These are phyloP conservation scores for Saitozyma sp. DNA, from an alignment of 768 basidiomycete species.

Conservation along the genomic window DNA sequence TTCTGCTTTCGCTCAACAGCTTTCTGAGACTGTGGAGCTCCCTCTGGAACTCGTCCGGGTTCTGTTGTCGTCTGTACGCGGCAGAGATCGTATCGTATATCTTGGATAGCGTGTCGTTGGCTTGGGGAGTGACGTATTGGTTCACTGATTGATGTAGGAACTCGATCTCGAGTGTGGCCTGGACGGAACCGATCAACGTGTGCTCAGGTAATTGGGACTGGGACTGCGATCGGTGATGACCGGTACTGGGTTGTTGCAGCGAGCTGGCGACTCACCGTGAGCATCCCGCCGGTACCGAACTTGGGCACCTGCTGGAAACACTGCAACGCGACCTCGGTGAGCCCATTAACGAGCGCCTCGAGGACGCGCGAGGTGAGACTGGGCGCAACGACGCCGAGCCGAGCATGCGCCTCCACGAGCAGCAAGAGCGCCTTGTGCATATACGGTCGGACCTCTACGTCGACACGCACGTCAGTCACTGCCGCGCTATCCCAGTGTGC, in stretches of 20 bases:
- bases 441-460: conserved; percentile 83
- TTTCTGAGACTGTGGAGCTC: conserved; percentile 90
- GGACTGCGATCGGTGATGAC: neutral
- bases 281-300: conserved; percentile 98
- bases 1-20: conserved; percentile 79
- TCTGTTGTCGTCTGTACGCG: conserved; percentile 76
- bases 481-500: neutral
- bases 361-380: conserved; percentile 78
- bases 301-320: conserved; percentile 85
- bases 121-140: conserved; percentile 74
- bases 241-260: neutral
- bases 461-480: neutral
- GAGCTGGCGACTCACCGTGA: conserved; percentile 65
- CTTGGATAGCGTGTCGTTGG: conserved; percentile 81
- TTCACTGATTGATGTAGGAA: conserved; percentile 96
- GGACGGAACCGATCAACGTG: conserved; percentile 14
- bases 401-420: conserved; percentile 88
- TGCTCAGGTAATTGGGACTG: neutral
- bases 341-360: conserved; percentile 73
- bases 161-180: conserved; percentile 98
- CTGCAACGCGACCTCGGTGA: conserved; percentile 76
- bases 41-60: conserved; percentile 65
- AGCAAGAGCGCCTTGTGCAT: conserved; percentile 85
- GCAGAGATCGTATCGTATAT: conserved; percentile 93
- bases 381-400: conserved; percentile 77